A percentile compares a stretch with the other conserved stretches of the same genome.
phyloP scores from a whole-genome alignment of 257 asterid species.

The Osmanthus fragrans region DNA sequence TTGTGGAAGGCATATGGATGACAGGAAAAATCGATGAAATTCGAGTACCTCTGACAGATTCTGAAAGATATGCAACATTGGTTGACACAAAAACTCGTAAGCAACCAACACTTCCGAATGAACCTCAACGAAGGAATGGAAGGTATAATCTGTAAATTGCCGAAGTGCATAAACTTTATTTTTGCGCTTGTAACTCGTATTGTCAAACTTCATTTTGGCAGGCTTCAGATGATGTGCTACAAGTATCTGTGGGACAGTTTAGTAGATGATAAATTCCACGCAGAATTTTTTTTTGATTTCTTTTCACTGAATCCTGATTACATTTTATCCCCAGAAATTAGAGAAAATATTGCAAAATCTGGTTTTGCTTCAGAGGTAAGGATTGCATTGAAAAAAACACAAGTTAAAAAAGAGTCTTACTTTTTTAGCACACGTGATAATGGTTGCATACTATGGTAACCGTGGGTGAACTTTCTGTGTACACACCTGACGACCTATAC shows the following conservation, averaged over 20 bases:
- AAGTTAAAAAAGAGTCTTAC: neutral
- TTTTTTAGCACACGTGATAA: neutral
- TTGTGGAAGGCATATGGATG: conserved; percentile 84
- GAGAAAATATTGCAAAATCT: conserved; percentile 53
- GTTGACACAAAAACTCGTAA: conserved; percentile 91
- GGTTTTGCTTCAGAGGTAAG: conserved; percentile 79
- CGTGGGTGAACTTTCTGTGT: neutral
- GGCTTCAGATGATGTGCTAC: conserved; percentile 96
- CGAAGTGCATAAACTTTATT: neutral
- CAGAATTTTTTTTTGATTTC: conserved; percentile 59
- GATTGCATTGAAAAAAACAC: neutral
- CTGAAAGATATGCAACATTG: conserved; percentile 51
- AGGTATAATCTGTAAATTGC: conserved; percentile 48
- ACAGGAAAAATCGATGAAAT: conserved; percentile 87
- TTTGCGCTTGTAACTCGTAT: conserved; percentile 20
- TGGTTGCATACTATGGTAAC: neutral
- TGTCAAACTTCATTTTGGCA: conserved; percentile 33
- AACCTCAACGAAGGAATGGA: conserved; percentile 86
- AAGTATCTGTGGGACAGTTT: conserved; percentile 86
- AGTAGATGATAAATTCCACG: conserved; percentile 61
- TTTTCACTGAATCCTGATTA: conserved; percentile 69
- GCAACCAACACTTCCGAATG: conserved; percentile 62
- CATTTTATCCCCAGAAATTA: conserved; percentile 58
- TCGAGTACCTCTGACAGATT: conserved; percentile 48
- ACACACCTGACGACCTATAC: neutral